Evolutionary conservation across 768 basidiomycete species (phyloP).

Genomic region (Panellus pusillus): DNA sequence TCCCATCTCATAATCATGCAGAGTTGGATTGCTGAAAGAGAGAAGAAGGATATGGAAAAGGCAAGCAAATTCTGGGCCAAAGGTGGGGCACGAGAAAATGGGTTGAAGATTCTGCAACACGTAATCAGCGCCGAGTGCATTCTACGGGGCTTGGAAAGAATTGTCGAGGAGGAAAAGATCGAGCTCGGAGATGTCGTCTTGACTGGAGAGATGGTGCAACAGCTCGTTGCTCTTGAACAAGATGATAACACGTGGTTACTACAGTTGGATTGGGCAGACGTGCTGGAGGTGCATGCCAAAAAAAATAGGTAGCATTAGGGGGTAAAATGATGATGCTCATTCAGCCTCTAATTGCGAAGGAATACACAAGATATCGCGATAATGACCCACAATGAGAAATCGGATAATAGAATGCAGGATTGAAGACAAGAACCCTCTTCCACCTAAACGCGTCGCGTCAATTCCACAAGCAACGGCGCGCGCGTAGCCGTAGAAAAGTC

Average conservation of each 20-base stretch:
- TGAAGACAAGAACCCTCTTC: too few species aligned
- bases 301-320: slow-evolving; percentile 2
- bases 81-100: slow-evolving; percentile 17
- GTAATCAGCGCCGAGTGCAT: slow-evolving; percentile 21
- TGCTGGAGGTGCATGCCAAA: slow-evolving; percentile 1
- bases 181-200: slow-evolving; percentile 11
- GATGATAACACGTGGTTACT: slow-evolving; percentile 19
- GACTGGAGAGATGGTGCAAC: slow-evolving; percentile 14
- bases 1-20: slow-evolving; percentile 10
- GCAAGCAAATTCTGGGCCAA: slow-evolving; percentile 27
- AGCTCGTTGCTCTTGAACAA: slow-evolving; percentile 11
- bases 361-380: too few species aligned
- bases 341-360: too few species aligned
- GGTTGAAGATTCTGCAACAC: slow-evolving; percentile 26
- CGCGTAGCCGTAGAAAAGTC: slow-evolving; percentile 38
- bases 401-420: too few species aligned
- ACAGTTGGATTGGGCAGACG: slow-evolving; percentile 19
- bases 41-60: slow-evolving; percentile 21
- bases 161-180: slow-evolving; percentile 4
- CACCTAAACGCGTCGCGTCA: too few species aligned
- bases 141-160: slow-evolving; percentile 13
- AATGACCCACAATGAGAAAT: too few species aligned
- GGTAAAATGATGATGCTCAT: background rate
- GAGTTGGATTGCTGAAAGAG: slow-evolving; percentile 16
- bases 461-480: slow-evolving; percentile 30